A percentile compares a stretch with the other conserved stretches of the same genome.
These are phyloP conservation scores for Torrubiella hemipterigena DNA, from an alignment of 2,329 filamentous ascomycete genomes.

Conservation along the genomic window DNA sequence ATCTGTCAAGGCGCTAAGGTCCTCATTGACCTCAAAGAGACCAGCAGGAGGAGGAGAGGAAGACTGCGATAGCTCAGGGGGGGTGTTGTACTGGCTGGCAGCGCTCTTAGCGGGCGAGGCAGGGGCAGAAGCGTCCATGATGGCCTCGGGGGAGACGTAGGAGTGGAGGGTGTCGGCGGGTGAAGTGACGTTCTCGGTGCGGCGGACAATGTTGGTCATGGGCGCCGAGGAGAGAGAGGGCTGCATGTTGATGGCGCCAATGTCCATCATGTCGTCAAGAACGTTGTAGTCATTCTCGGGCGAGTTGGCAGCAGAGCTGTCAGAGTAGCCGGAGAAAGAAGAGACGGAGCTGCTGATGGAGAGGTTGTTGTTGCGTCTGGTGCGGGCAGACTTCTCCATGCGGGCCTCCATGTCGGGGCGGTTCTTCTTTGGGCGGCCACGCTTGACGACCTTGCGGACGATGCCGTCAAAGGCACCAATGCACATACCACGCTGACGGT, in stretches of 20 bases:
- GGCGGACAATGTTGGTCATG: conserved; percentile 22
- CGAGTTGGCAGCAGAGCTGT: conserved; percentile 42
- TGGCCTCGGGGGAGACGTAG: conserved; percentile 35
- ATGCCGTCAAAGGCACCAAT: conserved; percentile 83
- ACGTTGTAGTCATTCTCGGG: conserved; percentile 35
- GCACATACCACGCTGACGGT: conserved; percentile 93
- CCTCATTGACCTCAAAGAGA: conserved; percentile 34
- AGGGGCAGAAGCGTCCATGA: conserved; percentile 27
- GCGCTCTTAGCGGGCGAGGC: conserved; percentile 38
- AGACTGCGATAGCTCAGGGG: conserved; percentile 48
- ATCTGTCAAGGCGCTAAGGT: conserved; percentile 16
- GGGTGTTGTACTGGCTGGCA: conserved; percentile 41
- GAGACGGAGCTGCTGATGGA: conserved; percentile 33
- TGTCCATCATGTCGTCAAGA: conserved; percentile 36
- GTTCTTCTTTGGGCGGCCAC: conserved; percentile 52
- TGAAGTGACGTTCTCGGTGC: conserved; percentile 19
- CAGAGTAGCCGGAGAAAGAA: conserved; percentile 44
- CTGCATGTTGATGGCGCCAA: conserved; percentile 17
- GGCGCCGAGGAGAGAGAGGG: conserved; percentile 33
- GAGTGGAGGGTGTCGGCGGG: conserved; percentile 25
- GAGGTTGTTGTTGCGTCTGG: conserved; percentile 42
- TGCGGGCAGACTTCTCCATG: conserved; percentile 42
- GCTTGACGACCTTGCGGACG: conserved; percentile 47
- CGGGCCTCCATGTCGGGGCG: conserved; percentile 44
- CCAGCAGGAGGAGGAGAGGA: conserved; percentile 41